Evolutionary conservation across 805 yeast species (phyloP), one percentile per base, ranked within the genome.

Genomic region (Yarrowia sp.): DNA sequence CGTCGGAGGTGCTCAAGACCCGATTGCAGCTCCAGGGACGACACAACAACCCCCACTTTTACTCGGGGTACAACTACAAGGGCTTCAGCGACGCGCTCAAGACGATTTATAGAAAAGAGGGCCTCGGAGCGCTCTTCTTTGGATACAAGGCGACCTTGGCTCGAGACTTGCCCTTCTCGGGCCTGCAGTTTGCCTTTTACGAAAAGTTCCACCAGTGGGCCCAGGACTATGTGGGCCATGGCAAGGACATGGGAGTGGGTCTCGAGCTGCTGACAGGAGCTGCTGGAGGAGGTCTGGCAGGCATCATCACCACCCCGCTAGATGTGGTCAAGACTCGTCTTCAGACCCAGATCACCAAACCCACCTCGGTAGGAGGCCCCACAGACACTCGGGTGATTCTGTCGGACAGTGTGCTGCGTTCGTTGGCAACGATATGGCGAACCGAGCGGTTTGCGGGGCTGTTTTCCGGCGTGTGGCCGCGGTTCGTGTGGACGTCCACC

Each of bases 91-190:
- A 91, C 78, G 97, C 98, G 0, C 79, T 89, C 1, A 71, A 74
- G 14, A 85, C 91, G 1, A 88, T 95, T 3, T 78, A 85, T 1
- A 79, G 80, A 64, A 79, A 78, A 0, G 99, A 95, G 79, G 98
- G 98, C 12, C 76, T 83, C 58, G 79, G 83, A 13, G 87, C 98
- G 0, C 81, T 95, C 70, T 90, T 90, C 69, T 91, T 85, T 76
- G 99, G 99, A 0, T 95, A 94, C 79, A 92, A 90, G 76, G 98
- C 98, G 34, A 95, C 99, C 0, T 79, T 95, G 69, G 85, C 89
- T 20, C 85, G 99, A 71, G 99, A 95, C 75, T 79, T 95, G 72
- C 99, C 99, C 8, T 95, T 95, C 78, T 90, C 97, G 72, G 98
- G 98, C 0, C 82, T 95, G 65, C 99, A 95, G 76, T 89, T 95